phyloP scores from a whole-genome alignment of 768 basidiomycete species.

The Ephemerocybe angulata region DNA sequence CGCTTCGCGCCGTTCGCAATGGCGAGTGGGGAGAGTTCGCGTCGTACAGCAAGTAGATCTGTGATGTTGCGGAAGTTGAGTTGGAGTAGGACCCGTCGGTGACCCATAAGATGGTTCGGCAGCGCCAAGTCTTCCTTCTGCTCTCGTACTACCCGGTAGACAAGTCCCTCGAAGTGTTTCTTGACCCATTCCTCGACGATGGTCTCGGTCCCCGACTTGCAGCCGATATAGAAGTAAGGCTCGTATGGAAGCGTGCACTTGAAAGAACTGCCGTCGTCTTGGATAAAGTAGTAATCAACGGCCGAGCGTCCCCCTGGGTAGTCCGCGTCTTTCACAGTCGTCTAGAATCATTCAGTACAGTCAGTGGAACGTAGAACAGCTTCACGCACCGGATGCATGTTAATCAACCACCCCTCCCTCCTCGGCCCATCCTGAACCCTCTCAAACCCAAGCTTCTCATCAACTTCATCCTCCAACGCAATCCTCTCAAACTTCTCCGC shows the following conservation, averaged over 20 bases:
- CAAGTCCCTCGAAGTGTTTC: constrained; percentile 87
- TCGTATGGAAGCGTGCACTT: constrained; percentile 91
- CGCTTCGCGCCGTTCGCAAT: constrained; percentile 88
- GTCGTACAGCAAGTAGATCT: constrained; percentile 82
- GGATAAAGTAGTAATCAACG: constrained; percentile 95
- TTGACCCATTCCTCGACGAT: constrained; percentile 93
- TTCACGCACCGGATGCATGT: constrained; percentile 90
- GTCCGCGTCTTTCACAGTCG: constrained; percentile 80
- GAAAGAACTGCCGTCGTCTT: constrained; percentile 96
- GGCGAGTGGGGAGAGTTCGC: constrained; percentile 87
- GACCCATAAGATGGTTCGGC: constrained; percentile 97
- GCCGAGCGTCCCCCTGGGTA: constrained; percentile 83
- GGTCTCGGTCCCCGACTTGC: constrained; percentile 85
- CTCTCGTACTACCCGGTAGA: constrained; percentile 73
- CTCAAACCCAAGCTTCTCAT: constrained; percentile 88
- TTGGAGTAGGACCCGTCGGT: constrained; percentile 83
- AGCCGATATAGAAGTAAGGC: constrained; percentile 91
- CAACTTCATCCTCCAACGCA: constrained; percentile 75
- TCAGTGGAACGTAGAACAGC: background rate
- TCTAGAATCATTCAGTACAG: constrained; percentile 40
- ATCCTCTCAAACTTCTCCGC: constrained; percentile 85
- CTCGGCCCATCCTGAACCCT: constrained; percentile 73
- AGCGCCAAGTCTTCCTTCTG: constrained; percentile 92
- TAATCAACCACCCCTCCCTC: constrained; percentile 92
- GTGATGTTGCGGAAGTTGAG: constrained; percentile 91